Evolutionary conservation across 78 protist species (phyloP).

Genomic region (Dictyostelium purpureum): DNA sequence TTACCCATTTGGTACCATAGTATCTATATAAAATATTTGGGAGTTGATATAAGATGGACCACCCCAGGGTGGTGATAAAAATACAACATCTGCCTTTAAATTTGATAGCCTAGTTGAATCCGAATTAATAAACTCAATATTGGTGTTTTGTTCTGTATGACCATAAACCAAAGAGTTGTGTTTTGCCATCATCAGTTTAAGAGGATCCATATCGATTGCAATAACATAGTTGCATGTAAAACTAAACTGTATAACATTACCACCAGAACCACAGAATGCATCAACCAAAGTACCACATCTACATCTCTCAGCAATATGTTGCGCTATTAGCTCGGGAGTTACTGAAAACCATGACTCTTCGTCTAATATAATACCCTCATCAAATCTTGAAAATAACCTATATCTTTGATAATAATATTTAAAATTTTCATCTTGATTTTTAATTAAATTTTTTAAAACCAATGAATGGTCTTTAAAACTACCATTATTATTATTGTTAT

Average conservation of each 20-base stretch:
- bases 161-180: constrained; percentile 44
- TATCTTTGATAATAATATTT: constrained; percentile 66
- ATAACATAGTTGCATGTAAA: constrained; percentile 32
- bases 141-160: background rate
- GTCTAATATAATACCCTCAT: constrained; percentile 78
- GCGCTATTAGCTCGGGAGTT: constrained; percentile 78
- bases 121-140: constrained; percentile 32
- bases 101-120: constrained; percentile 32
- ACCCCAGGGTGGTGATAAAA: constrained; percentile 82
- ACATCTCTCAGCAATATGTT: constrained; percentile 71
- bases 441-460: no score
- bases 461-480: no score
- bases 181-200: constrained; percentile 43
- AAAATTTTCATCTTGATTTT: background rate
- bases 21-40: background rate
- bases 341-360: constrained; percentile 82
- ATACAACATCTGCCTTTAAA: constrained; percentile 21
- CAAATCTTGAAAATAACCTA: constrained; percentile 69
- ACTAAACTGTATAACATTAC: constrained; percentile 66
- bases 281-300: constrained; percentile 38
- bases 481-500: background rate
- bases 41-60: constrained; percentile 31
- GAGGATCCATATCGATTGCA: constrained; percentile 24
- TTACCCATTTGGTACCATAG: constrained; percentile 41
- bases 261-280: constrained; percentile 82